Conservation (phyloP, 352 stramenopile species). For the Halophytophthora batemanensis region DNA sequence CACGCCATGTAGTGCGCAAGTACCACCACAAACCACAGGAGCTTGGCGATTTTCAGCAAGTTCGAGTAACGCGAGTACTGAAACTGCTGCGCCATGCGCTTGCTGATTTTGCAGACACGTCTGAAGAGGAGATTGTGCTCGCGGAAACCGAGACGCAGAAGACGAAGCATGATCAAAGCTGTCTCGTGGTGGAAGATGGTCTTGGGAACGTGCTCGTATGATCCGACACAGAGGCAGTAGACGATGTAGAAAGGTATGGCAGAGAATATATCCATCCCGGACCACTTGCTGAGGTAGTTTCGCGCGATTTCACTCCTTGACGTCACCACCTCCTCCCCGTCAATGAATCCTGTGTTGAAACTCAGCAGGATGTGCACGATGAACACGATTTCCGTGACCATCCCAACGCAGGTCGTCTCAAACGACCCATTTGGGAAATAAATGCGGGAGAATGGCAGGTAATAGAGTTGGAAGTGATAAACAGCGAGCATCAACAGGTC, state of each 20-base stretch:
- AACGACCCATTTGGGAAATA: too few species aligned
- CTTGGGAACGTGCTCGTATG: too few species aligned
- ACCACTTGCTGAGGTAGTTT: slow-evolving; percentile 32
- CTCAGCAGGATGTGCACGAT: slow-evolving; percentile 34
- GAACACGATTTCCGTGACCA: slow-evolving; percentile 27
- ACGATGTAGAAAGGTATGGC: slow-evolving; percentile 6
- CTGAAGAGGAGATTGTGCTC: slow-evolving; percentile 31
- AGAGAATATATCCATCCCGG: slow-evolving; percentile 13
- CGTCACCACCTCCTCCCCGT: slow-evolving; percentile 30
- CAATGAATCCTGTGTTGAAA: slow-evolving; percentile 46
- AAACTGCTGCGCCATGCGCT: slow-evolving; percentile 35
- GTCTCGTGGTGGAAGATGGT: too few species aligned
- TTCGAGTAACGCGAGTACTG: slow-evolving; percentile 50
- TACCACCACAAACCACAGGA: slow-evolving; percentile 36
- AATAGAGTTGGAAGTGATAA: too few species aligned
- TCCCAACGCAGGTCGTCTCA: slow-evolving; percentile 4
- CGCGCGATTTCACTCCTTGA: slow-evolving; percentile 30
- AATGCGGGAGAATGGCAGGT: too few species aligned
- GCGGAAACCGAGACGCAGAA: slow-evolving; percentile 11
- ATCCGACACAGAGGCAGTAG: too few species aligned
- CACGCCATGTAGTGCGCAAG: slow-evolving; percentile 54
- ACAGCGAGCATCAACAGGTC: too few species aligned
- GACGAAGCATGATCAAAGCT: too few species aligned
- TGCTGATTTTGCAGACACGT: slow-evolving; percentile 22
- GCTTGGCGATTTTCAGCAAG: slow-evolving; percentile 33